Base-by-base conservation (phyloP, 73 alveolate genomes). In the Urostyla sp. region DNA sequence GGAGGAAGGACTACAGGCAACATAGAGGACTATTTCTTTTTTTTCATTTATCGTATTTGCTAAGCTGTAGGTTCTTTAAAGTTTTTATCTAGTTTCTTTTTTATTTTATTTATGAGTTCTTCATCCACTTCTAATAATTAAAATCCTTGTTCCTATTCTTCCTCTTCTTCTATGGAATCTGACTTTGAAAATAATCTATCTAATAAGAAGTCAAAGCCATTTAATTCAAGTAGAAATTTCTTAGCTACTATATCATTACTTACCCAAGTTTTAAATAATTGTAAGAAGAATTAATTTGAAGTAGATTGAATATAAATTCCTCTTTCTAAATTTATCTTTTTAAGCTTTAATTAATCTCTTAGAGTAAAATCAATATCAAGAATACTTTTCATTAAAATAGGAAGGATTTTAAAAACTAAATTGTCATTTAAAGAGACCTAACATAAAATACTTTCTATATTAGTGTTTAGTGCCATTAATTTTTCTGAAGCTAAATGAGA, bases 121-220 rank as follows among this genome's bases (percentile, higher is more conserved):
- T 10, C 52, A 40, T 10, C 52, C 52, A 40, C 10, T 10, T 16
- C 52, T 16, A 40, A 40, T 40, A 16, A 40, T 40, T 10, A 10
- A 10, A 11, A 10, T 11, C 16, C 20, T 40, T 40, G 52, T 11
- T n/a, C n/a, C 44, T 4, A 44, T 1, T 43, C 55, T 11, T 7
- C 1, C 51, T 66, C 66, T 35, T 5, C 8, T 43, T 1, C 20
- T 5, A 5, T 11, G 1, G 2, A 43, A 20, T 18, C 54, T 46
- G 40, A 7, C 16, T 67, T 83, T 13, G 87, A 43, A 67, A 83
- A 83, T 0, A 83, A 48, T 73, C 92, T 83, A 18, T 72, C 81
- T 0, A 83, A 56, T 21, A 83, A 40, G 75, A 83, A 83, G 51
- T 83, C 92, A 73, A 83, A 73, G 11, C 92, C 92, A 36, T 83